Conservation (phyloP, 306 rosid genomes). For the barrel medic (Medicago truncatula) region DNA sequence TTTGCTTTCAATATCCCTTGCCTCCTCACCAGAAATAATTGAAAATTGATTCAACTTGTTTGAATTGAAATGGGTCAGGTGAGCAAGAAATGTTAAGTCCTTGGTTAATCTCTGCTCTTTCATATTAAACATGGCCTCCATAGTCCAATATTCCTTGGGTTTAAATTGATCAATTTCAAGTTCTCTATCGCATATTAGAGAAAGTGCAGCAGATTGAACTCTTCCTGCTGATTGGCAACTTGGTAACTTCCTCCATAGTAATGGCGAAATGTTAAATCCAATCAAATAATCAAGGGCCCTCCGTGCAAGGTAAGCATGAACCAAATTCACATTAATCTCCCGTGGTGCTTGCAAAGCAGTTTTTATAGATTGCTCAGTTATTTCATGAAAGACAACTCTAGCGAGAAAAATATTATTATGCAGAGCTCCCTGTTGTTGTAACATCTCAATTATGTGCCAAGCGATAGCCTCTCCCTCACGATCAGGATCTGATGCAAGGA, state of each 20-base stretch:
- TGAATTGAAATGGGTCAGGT: conserved; percentile 75
- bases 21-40: conserved; percentile 64
- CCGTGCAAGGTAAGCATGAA: conserved; percentile 94
- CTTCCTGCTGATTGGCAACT: conserved; percentile 98
- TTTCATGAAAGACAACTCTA: conserved; percentile 93
- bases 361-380: conserved; percentile 87
- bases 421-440: conserved; percentile 87
- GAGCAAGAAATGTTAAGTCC: conserved; percentile 58
- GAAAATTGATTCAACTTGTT: conserved; percentile 78
- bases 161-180: conserved; percentile 86
- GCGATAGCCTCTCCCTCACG: conserved; percentile 99
- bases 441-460: conserved; percentile 97
- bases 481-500: conserved; percentile 99
- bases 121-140: conserved; percentile 54
- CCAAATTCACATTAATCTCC: conserved; percentile 79
- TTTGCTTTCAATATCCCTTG: conserved; percentile 58
- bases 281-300: conserved; percentile 98
- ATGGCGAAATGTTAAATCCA: conserved; percentile 94
- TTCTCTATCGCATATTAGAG: conserved; percentile 95
- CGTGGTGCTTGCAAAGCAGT: conserved; percentile 81
- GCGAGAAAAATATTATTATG: conserved; percentile 61
- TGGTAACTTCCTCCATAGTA: conserved; percentile 96
- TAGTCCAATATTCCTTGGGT: conserved; percentile 83
- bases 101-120: conserved; percentile 42
- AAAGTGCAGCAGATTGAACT: conserved; percentile 97